These are phyloP conservation scores for Syzygium oleosum DNA, from an alignment of 345 rosid species.

Conservation along the genomic window DNA sequence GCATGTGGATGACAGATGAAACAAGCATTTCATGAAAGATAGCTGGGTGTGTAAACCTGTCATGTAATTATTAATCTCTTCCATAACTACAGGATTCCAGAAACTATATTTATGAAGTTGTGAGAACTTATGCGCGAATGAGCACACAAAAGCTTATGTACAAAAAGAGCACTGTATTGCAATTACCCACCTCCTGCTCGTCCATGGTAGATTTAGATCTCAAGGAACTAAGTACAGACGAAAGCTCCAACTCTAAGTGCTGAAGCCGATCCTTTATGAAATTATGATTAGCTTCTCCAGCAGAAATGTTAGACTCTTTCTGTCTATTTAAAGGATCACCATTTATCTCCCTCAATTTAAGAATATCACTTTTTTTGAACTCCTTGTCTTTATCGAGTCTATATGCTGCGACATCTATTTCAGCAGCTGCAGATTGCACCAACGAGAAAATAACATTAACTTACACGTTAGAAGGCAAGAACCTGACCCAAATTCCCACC, in stretches of 20 bases:
- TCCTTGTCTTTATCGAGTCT: not conserved
- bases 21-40: not conserved
- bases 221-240: conserved; percentile 53
- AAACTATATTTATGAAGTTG: not conserved
- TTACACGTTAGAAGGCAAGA: not conserved
- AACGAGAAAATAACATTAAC: not conserved
- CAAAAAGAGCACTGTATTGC: not conserved
- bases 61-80: not conserved
- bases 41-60: not conserved
- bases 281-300: conserved; percentile 20
- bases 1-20: not conserved
- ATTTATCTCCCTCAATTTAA: conserved; percentile 16
- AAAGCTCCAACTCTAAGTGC: conserved; percentile 69
- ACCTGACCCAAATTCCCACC: not conserved
- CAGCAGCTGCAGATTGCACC: conserved; percentile 39
- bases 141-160: not conserved
- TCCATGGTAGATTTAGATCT: conserved; percentile 36
- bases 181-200: conserved; percentile 30
- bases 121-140: not conserved
- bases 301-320: conserved; percentile 16
- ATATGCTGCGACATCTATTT: conserved; percentile 13
- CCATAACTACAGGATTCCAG: not conserved
- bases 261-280: conserved; percentile 49
- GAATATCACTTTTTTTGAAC: conserved; percentile 11
- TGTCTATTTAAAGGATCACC: conserved; percentile 17